phyloP scores from a whole-genome alignment of 768 basidiomycete genomes.

The Harrya chromipes region DNA sequence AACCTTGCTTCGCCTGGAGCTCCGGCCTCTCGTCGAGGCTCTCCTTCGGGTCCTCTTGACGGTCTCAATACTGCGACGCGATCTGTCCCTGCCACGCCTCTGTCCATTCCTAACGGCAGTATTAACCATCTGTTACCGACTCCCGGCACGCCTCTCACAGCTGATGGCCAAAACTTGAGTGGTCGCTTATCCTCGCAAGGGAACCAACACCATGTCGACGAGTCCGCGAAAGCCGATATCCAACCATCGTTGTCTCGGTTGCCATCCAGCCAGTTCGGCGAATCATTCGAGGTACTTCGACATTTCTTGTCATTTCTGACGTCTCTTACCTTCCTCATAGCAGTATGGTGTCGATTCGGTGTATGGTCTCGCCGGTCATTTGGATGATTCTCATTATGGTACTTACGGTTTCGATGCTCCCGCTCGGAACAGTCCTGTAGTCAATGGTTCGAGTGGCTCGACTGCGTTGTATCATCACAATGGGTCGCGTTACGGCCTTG shows the following conservation, averaged over 20 bases:
- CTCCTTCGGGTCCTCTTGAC: constrained; percentile 66
- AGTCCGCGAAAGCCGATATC: constrained; percentile 53
- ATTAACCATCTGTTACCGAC: constrained; percentile 56
- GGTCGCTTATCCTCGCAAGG: constrained; percentile 57
- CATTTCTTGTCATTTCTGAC: constrained; percentile 1
- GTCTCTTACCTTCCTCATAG: constrained; percentile 23
- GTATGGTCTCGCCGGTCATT: constrained; percentile 43
- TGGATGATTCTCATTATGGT: constrained; percentile 54
- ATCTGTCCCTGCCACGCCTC: constrained; percentile 81
- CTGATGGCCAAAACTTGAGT: constrained; percentile 56
- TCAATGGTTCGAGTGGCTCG: constrained; percentile 52
- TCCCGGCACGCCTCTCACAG: constrained; percentile 59
- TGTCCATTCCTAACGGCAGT: constrained; percentile 48
- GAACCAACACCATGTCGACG: constrained; percentile 44
- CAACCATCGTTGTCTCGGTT: constrained; percentile 73
- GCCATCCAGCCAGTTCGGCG: constrained; percentile 56
- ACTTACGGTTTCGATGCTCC: constrained; percentile 55
- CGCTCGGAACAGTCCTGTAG: constrained; percentile 35
- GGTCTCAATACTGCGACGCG: constrained; percentile 59
- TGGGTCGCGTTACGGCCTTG: constrained; percentile 72
- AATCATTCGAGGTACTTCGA: constrained; percentile 51
- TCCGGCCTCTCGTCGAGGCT: constrained; percentile 67
- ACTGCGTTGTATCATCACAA: constrained; percentile 78
- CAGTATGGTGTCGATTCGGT: constrained; percentile 59
- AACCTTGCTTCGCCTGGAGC: constrained; percentile 27